phyloP scores from a whole-genome alignment of 1,284 basidiomycete genomes.

The Malassezia yamatoensis region DNA sequence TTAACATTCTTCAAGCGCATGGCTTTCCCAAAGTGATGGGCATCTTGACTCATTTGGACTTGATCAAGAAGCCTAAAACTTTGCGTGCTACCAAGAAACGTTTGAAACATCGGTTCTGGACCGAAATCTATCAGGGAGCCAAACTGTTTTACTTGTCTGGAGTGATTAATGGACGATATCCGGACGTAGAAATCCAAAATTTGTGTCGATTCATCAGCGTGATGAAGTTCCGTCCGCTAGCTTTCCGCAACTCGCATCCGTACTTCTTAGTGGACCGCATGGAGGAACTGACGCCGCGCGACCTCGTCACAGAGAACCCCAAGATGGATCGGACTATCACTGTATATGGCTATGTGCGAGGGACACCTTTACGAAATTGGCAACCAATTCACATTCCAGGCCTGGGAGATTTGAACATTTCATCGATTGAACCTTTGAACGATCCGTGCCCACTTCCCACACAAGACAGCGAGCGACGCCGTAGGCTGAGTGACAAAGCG shows the following conservation, averaged over 20 bases:
- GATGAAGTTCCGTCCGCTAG: conserved; percentile 95
- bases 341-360: conserved; percentile 81
- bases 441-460: conserved; percentile 94
- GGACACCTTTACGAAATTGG: conserved; percentile 53
- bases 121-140: conserved; percentile 95
- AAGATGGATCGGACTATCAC: conserved; percentile 84
- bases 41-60: conserved; percentile 86
- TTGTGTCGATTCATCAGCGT: conserved; percentile 83
- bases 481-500: conserved; percentile 89
- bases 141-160: conserved; percentile 98
- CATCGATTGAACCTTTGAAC: conserved; percentile 63
- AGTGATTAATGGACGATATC: conserved; percentile 94
- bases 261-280: conserved; percentile 93
- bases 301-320: conserved; percentile 68
- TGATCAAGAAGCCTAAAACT: conserved; percentile 82
- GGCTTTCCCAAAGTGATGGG: conserved; percentile 98
- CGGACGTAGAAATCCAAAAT: conserved; percentile 91
- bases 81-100: conserved; percentile 85
- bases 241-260: conserved; percentile 89
- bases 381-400: conserved; percentile 85
- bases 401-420: conserved; percentile 69
- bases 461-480: conserved; percentile 76
- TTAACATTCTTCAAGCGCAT: conserved; percentile 91
- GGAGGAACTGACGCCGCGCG: conserved; percentile 84
- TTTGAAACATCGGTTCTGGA: conserved; percentile 99